Evolutionary conservation across 2,329 filamentous ascomycete genomes (phyloP).

Genomic region (Tetracladium maxilliforme): DNA sequence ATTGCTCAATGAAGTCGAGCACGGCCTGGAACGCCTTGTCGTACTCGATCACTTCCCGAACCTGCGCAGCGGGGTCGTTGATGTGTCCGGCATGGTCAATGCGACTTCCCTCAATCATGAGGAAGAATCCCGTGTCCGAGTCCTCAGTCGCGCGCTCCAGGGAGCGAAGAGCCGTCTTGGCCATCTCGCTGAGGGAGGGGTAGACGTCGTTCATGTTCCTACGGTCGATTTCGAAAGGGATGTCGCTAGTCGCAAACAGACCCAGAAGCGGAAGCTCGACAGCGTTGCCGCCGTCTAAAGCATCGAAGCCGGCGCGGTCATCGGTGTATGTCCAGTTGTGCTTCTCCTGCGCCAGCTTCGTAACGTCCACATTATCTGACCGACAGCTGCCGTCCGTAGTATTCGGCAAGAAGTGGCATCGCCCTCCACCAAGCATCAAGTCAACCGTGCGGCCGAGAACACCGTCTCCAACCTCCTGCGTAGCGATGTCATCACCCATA

Average conservation of each 20-base stretch:
- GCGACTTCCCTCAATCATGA: conserved; percentile 94
- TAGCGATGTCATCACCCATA: conserved; percentile 81
- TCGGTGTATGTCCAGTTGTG: conserved; percentile 68
- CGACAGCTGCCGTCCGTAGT: conserved; percentile 69
- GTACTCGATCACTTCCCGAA: conserved; percentile 89
- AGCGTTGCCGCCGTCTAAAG: conserved; percentile 47
- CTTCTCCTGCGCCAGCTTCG: conserved; percentile 56
- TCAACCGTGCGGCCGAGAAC: conserved; percentile 79
- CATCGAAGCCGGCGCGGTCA: conserved; percentile 61
- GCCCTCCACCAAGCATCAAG: conserved; percentile 80
- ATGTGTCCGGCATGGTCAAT: conserved; percentile 90
- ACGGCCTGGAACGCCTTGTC: conserved; percentile 76
- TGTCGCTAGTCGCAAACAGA: conserved; percentile 67
- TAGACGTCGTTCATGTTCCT: conserved; percentile 65
- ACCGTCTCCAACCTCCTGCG: conserved; percentile 82
- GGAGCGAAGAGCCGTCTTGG: conserved; percentile 63
- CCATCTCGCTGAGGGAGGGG: conserved; percentile 86
- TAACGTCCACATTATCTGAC: conserved; percentile 60
- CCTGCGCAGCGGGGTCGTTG: conserved; percentile 73
- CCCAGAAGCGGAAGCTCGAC: conserved; percentile 73
- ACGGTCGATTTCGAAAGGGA: conserved; percentile 90
- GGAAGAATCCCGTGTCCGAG: conserved; percentile 86
- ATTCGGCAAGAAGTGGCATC: conserved; percentile 88
- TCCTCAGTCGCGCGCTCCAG: conserved; percentile 69
- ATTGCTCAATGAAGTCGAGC: conserved; percentile 68